These are phyloP conservation scores for Xylariales sp. DNA, from an alignment of 2,329 filamentous ascomycete genomes.

Conservation along the genomic window DNA sequence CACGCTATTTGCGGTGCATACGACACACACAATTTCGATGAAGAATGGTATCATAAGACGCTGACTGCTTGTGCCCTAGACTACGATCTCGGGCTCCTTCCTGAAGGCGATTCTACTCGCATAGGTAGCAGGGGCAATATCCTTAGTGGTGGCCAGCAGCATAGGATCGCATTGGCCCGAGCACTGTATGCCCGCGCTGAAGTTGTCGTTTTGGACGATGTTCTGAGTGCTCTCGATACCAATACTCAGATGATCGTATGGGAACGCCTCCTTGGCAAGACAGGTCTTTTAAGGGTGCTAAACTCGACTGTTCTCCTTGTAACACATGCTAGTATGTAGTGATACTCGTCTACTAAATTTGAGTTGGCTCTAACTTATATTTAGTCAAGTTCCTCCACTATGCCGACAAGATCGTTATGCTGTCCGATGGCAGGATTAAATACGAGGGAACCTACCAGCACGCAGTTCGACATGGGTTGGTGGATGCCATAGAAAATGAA, in stretches of 20 bases:
- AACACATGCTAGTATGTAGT: neutral
- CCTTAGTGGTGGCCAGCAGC: slow-evolving; percentile 43
- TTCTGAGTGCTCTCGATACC: slow-evolving; percentile 30
- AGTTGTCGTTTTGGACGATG: slow-evolving; percentile 30
- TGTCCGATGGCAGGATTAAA: slow-evolving; percentile 35
- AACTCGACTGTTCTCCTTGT: neutral
- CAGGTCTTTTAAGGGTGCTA: neutral
- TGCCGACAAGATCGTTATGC: slow-evolving; percentile 42
- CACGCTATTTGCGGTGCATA: neutral
- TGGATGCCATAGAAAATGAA: neutral
- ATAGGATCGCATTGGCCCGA: slow-evolving; percentile 32
- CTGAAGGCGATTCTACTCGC: slow-evolving; percentile 31
- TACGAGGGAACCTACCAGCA: slow-evolving; percentile 38
- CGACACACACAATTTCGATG: neutral
- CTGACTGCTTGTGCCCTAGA: slow-evolving; percentile 1
- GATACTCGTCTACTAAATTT: neutral
- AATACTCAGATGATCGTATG: slow-evolving; percentile 19
- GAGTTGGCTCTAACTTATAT: neutral
- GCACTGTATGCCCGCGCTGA: slow-evolving; percentile 25
- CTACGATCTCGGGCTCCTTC: neutral
- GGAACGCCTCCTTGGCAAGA: neutral
- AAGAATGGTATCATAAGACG: neutral
- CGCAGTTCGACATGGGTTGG: slow-evolving; percentile 16
- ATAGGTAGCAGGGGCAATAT: slow-evolving; percentile 40
- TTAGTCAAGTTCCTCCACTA: neutral